Evolutionary conservation across 139 green algal genomes (phyloP).

Genomic region (Eudorina sp.): DNA sequence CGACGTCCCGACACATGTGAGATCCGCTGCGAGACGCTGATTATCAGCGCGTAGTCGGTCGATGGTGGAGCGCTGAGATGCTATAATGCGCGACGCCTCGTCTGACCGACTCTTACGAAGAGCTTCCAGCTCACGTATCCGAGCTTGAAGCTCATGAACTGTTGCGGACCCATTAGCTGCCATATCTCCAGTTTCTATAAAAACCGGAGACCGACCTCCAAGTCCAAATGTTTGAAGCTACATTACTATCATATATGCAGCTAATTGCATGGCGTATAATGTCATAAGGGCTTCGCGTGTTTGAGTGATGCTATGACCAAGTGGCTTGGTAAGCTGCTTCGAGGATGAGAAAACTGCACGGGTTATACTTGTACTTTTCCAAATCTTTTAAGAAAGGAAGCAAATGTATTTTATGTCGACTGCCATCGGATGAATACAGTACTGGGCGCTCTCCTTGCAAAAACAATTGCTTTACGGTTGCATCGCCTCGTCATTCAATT

Average conservation of each 20-base stretch:
- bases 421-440: no score
- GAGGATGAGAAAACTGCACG: no score
- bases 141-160: constrained; percentile 33
- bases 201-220: neutral
- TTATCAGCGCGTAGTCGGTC: constrained; percentile 30
- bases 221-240: neutral
- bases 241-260: neutral
- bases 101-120: constrained; percentile 3
- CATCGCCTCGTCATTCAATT: no score
- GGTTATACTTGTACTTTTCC: no score
- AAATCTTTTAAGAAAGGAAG: no score
- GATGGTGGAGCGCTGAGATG: constrained; percentile 40
- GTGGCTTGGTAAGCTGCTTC: no score
- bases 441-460: no score
- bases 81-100: constrained; percentile 36
- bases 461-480: no score
- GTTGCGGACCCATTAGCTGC: neutral
- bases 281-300: no score
- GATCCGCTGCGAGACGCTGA: constrained; percentile 4
- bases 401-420: no score
- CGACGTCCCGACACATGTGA: neutral
- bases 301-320: no score
- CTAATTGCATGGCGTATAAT: no score
- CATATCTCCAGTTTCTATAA: neutral
- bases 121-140: constrained; percentile 22